A percentile compares a stretch with the other conserved stretches of the same genome.
These are phyloP conservation scores for Akebia trifoliata DNA, from an alignment of 164 flowering plant species.

Conservation along the genomic window DNA sequence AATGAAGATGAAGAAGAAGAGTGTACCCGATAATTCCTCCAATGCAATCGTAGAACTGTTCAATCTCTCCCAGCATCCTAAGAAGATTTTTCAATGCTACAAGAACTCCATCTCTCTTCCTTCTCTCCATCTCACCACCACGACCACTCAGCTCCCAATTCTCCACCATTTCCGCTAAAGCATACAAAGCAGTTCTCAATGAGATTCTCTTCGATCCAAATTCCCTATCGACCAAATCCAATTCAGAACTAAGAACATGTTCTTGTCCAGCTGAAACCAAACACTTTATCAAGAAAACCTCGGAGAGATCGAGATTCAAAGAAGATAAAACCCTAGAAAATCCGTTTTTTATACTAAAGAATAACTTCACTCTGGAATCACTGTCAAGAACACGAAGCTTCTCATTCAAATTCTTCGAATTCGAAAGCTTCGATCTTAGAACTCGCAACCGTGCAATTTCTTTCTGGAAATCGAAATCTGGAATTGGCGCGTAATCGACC, in stretches of 20 bases:
- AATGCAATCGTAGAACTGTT: constrained; percentile 81
- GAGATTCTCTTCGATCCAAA: constrained; percentile 29
- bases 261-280: constrained; percentile 88
- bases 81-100: constrained; percentile 46
- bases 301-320: constrained; percentile 25
- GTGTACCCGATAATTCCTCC: constrained; percentile 92
- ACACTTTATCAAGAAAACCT: constrained; percentile 61
- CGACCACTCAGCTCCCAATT: constrained; percentile 38
- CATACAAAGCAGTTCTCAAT: constrained; percentile 54
- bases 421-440: constrained; percentile 36
- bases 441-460: constrained; percentile 48
- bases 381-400: constrained; percentile 33
- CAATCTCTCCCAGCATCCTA: constrained; percentile 53
- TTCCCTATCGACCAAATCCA: constrained; percentile 22
- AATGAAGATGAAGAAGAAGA: constrained; percentile 5
- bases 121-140: constrained; percentile 6
- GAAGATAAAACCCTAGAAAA: constrained; percentile 33
- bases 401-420: constrained; percentile 16
- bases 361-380: constrained; percentile 47
- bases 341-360: constrained; percentile 26
- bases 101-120: constrained; percentile 12
- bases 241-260: constrained; percentile 46
- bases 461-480: constrained; percentile 39
- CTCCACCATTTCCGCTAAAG: constrained; percentile 68
- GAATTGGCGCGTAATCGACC: constrained; percentile 49